Evolutionary conservation across 495 filamentous ascomycete species (phyloP).

Genomic region (Aspergillus homomorphus): DNA sequence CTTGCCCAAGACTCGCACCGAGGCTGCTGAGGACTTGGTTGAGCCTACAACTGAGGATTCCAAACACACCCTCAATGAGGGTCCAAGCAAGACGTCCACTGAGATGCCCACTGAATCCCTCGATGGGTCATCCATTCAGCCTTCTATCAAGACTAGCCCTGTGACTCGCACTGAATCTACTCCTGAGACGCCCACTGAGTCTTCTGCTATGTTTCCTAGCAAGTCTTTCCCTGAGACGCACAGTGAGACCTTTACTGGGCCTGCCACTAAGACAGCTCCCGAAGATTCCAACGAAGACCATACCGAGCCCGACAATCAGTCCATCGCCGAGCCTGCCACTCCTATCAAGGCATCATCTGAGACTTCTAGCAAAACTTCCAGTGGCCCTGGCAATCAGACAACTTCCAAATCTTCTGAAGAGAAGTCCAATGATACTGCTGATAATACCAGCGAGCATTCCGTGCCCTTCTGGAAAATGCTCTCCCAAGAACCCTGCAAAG

Average conservation of each 20-base stretch:
- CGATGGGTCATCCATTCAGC: neutral
- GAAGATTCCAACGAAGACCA: too few relatives aligned
- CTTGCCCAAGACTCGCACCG: neutral
- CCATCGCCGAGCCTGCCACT: neutral
- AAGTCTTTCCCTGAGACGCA: too few relatives aligned
- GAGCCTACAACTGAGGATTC: neutral
- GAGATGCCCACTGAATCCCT: neutral
- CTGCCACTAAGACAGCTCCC: neutral
- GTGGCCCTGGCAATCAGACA: too few relatives aligned
- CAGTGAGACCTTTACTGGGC: neutral
- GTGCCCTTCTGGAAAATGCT: too few relatives aligned
- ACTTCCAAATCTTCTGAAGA: too few relatives aligned
- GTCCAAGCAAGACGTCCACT: neutral
- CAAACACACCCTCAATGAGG: too few relatives aligned
- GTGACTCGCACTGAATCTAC: neutral
- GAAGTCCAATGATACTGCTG: too few relatives aligned
- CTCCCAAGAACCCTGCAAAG: slow-evolving; percentile 12
- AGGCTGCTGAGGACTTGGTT: neutral
- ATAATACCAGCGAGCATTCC: too few relatives aligned
- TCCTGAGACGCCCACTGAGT: neutral
- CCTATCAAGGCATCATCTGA: too few relatives aligned
- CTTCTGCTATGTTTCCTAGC: too few relatives aligned
- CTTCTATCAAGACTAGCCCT: neutral
- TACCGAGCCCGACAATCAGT: neutral
- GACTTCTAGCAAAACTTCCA: too few relatives aligned